Percentiles rank a stretch among this genome's conserved stretches.
These are phyloP conservation scores for Coelastrella sp. DNA, from an alignment of 139 green algal genomes.

Conservation along the genomic window DNA sequence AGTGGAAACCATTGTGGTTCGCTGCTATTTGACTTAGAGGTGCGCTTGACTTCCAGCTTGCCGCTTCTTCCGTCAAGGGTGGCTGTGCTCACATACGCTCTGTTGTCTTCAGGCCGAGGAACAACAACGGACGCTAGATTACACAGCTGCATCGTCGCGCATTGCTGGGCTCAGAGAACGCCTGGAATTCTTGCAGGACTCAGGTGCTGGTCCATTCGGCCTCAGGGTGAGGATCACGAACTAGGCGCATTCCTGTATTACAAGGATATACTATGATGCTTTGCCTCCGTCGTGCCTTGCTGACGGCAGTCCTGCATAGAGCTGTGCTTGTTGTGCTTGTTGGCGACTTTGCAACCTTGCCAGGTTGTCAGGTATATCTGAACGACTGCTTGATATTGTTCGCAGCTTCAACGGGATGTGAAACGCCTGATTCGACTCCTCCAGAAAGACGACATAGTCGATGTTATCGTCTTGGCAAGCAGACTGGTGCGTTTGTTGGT, in stretches of 20 bases:
- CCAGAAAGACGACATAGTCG: not conserved
- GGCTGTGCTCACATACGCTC: not conserved
- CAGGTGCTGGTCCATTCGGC: not conserved
- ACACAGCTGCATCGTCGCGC: not conserved
- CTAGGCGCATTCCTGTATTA: not conserved
- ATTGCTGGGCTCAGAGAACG: not conserved
- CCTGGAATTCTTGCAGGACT: not conserved
- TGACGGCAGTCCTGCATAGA: no score
- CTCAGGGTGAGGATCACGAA: not conserved
- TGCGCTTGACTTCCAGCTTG: no score
- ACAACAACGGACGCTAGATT: not conserved
- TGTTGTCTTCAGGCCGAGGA: not conserved
- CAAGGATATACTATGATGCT: no score
- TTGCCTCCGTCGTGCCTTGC: no score
- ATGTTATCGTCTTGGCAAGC: not conserved
- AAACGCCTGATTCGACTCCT: not conserved
- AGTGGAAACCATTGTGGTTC: not conserved
- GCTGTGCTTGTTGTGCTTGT: no score
- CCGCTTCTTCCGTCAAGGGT: no score
- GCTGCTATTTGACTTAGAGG: not conserved
- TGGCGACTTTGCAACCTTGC: no score
- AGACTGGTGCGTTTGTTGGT: not conserved
- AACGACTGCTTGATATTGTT: not conserved
- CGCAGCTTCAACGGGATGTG: conserved; percentile 8
- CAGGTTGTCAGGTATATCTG: no score